Conservation (phyloP, 1,139 yeast genomes). For the Arxiozyma heterogenica region DNA sequence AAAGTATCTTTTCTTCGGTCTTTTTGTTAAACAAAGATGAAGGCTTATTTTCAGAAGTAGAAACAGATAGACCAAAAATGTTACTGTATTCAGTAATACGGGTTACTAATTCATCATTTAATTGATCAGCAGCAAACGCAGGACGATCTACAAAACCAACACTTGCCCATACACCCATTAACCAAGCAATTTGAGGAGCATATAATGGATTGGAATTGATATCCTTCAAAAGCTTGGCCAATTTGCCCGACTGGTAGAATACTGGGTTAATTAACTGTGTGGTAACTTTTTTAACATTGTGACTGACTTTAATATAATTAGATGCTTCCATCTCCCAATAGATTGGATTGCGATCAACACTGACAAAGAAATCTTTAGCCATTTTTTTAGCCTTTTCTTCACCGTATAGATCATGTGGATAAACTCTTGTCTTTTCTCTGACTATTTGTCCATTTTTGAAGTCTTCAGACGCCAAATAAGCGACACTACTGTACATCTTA, state of each 20-base stretch:
- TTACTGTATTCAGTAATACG: conserved; percentile 11
- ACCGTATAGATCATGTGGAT: conserved; percentile 6
- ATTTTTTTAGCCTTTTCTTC: conserved; percentile 12
- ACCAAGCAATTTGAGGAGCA: conserved; percentile 20
- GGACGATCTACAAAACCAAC: conserved; percentile 7
- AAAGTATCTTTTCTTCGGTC: neutral
- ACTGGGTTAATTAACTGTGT: conserved; percentile 34
- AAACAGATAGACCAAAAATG: conserved; percentile 1
- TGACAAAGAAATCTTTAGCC: conserved; percentile 21
- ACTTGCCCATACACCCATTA: conserved; percentile 21
- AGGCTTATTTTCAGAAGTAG: conserved; percentile 1
- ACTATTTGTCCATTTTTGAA: conserved; percentile 12
- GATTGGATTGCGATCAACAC: conserved; percentile 16
- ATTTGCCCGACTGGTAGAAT: conserved; percentile 24
- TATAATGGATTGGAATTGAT: conserved; percentile 8
- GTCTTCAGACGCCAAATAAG: conserved; percentile 21
- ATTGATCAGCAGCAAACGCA: conserved; percentile 21
- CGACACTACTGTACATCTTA: conserved; percentile 16
- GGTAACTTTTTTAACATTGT: conserved; percentile 25
- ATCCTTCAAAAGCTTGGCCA: conserved; percentile 12
- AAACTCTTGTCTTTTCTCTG: conserved; percentile 11
- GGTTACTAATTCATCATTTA: conserved; percentile 10
- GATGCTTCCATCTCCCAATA: conserved; percentile 35
- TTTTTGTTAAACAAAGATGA: neutral
- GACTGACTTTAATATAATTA: conserved; percentile 23